Conservation (phyloP, 768 basidiomycete genomes). For the Suillus clintonianus region DNA sequence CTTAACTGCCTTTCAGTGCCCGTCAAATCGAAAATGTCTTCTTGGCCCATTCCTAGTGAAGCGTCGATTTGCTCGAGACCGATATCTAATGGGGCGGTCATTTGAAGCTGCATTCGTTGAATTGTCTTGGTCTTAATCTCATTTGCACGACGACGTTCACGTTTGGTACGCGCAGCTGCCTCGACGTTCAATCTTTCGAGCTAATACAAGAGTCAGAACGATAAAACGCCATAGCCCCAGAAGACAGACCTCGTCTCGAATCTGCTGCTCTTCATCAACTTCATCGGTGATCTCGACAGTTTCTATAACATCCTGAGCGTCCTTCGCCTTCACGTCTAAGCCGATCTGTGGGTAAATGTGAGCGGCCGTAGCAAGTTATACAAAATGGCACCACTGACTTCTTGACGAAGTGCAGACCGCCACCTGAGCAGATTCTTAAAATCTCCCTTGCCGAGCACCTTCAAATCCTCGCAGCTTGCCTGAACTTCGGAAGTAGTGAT, state of each 20-base stretch:
- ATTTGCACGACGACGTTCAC: slow-evolving; percentile 82
- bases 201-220: slow-evolving; percentile 39
- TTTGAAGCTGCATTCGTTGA: slow-evolving; percentile 93
- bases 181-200: slow-evolving; percentile 83
- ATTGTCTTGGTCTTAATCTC: slow-evolving; percentile 87
- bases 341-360: slow-evolving; percentile 57
- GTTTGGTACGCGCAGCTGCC: slow-evolving; percentile 69
- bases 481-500: slow-evolving; percentile 80
- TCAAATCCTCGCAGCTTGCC: slow-evolving; percentile 87
- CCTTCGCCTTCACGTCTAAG: slow-evolving; percentile 75
- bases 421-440: slow-evolving; percentile 94
- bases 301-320: slow-evolving; percentile 78
- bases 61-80: slow-evolving; percentile 83
- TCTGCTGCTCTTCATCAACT: slow-evolving; percentile 85
- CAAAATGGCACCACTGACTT: slow-evolving; percentile 46
- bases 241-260: slow-evolving; percentile 77
- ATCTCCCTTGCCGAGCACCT: slow-evolving; percentile 96
- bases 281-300: slow-evolving; percentile 63
- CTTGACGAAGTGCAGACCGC: slow-evolving; percentile 84
- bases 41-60: slow-evolving; percentile 71
- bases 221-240: slow-evolving; percentile 6
- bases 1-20: slow-evolving; percentile 51
- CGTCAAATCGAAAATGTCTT: slow-evolving; percentile 87
- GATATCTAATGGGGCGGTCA: slow-evolving; percentile 97
- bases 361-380: slow-evolving; percentile 5